These are phyloP conservation scores for Moricandia arvensis DNA, from an alignment of 345 rosid species.

Conservation along the genomic window DNA sequence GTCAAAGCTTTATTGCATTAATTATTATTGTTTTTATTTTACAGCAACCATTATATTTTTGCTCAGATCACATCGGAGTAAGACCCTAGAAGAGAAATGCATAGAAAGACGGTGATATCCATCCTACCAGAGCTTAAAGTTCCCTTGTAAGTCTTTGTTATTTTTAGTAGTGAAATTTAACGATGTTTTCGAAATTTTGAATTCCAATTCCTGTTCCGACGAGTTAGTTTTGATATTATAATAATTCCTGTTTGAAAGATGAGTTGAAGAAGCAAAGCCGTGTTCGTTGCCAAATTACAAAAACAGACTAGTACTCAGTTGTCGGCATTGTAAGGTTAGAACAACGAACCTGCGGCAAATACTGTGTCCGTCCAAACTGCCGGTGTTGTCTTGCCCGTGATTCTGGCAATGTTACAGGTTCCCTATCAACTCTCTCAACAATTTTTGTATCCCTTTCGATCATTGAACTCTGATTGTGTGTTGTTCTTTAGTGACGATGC, in stretches of 20 bases:
- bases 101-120: conserved; percentile 61
- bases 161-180: no score
- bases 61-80: neutral
- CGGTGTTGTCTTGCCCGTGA: conserved; percentile 63
- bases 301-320: conserved; percentile 49
- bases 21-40: no score
- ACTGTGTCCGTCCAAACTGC: conserved; percentile 84
- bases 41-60: neutral
- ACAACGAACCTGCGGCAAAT: conserved; percentile 82
- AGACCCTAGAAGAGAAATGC: conserved; percentile 23
- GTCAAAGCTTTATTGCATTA: neutral
- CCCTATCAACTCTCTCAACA: no score
- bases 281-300: conserved; percentile 75
- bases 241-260: conserved; percentile 39
- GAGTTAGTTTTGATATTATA: neutral
- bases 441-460: no score
- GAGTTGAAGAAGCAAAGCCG: conserved; percentile 78
- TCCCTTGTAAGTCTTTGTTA: no score
- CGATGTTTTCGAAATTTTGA: neutral
- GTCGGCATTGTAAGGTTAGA: conserved; percentile 89
- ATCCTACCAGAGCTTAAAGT: conserved; percentile 52
- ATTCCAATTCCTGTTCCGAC: neutral
- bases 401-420: conserved; percentile 62
- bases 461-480: no score
- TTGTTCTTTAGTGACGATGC: no score